These are phyloP conservation scores for Mycena floridula DNA, from an alignment of 768 basidiomycete species.

Conservation along the genomic window DNA sequence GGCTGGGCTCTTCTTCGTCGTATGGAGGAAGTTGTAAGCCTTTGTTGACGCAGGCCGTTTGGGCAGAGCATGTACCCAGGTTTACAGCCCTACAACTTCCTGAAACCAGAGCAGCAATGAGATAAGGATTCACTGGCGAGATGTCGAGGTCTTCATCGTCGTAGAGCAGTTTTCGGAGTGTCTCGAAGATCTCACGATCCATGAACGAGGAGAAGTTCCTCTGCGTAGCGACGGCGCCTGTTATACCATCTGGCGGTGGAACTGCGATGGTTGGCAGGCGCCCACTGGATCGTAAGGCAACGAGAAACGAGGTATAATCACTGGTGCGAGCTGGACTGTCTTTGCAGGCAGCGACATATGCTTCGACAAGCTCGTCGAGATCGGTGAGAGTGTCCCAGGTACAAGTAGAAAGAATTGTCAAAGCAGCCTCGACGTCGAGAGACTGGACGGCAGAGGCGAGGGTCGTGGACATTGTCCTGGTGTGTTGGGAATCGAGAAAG, in stretches of 20 bases:
- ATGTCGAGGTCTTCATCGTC: neutral
- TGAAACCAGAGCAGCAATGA: neutral
- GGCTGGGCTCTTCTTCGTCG: neutral
- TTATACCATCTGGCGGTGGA: neutral
- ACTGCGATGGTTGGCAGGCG: neutral
- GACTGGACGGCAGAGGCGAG: too few relatives aligned
- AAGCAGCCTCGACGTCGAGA: too few relatives aligned
- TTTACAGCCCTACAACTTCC: neutral
- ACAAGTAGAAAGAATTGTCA: too few relatives aligned
- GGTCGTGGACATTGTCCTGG: too few relatives aligned
- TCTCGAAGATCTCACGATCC: neutral
- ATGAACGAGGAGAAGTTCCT: neutral
- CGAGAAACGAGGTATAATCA: neutral
- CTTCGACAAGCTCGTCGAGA: neutral
- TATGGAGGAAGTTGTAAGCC: neutral
- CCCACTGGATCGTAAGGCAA: neutral
- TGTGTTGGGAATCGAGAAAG: too few relatives aligned
- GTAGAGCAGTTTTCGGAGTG: neutral
- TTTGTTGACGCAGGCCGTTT: neutral
- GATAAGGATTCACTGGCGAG: neutral
- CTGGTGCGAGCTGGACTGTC: neutral
- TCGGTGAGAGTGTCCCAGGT: too few relatives aligned
- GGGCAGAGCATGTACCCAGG: neutral
- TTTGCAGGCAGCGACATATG: neutral
- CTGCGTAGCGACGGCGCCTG: neutral